These are phyloP conservation scores for Microdochium nivale DNA, from an alignment of 2,329 filamentous ascomycete genomes.

Conservation along the genomic window DNA sequence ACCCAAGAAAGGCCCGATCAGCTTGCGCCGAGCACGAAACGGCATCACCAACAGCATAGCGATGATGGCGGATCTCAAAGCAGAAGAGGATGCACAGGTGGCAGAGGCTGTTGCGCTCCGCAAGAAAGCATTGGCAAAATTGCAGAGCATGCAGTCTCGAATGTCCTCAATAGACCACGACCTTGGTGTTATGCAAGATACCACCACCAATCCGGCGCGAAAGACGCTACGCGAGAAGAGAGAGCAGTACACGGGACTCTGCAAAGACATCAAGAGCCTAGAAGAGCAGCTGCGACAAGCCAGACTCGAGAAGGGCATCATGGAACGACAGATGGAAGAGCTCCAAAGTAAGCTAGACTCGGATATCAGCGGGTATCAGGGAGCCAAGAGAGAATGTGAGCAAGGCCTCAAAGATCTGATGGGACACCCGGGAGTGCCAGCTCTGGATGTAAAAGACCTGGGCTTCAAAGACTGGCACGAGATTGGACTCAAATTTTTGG, in stretches of 20 bases:
- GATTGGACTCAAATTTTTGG: slow-evolving; percentile 45
- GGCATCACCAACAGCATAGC: slow-evolving; percentile 56
- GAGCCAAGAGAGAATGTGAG: slow-evolving; percentile 59
- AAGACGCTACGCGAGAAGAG: slow-evolving; percentile 52
- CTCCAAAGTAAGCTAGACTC: slow-evolving; percentile 59
- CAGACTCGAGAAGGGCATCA: slow-evolving; percentile 48
- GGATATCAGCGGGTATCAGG: slow-evolving; percentile 62
- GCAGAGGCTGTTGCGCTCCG: slow-evolving; percentile 47
- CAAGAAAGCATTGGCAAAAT: slow-evolving; percentile 46
- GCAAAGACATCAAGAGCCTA: slow-evolving; percentile 55
- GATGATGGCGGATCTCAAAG: slow-evolving; percentile 56
- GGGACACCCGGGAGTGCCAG: slow-evolving; percentile 43
- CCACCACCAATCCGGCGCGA: slow-evolving; percentile 48
- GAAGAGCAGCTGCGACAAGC: slow-evolving; percentile 56
- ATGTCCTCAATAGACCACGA: slow-evolving; percentile 40
- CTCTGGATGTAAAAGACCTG: slow-evolving; percentile 26
- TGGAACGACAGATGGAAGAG: slow-evolving; percentile 52
- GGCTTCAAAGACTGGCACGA: slow-evolving; percentile 12
- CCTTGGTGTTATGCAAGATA: slow-evolving; percentile 44
- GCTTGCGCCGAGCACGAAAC: slow-evolving; percentile 53
- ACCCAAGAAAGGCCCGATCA: slow-evolving; percentile 41
- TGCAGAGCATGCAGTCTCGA: slow-evolving; percentile 43
- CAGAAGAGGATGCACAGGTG: slow-evolving; percentile 57
- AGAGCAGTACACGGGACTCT: slow-evolving; percentile 42
- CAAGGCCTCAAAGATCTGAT: slow-evolving; percentile 52